A percentile compares a stretch with the other conserved stretches of the same genome.
Evolutionary conservation across 1,139 yeast genomes (phyloP).

Genomic region (Kodamaea ohmeri): DNA sequence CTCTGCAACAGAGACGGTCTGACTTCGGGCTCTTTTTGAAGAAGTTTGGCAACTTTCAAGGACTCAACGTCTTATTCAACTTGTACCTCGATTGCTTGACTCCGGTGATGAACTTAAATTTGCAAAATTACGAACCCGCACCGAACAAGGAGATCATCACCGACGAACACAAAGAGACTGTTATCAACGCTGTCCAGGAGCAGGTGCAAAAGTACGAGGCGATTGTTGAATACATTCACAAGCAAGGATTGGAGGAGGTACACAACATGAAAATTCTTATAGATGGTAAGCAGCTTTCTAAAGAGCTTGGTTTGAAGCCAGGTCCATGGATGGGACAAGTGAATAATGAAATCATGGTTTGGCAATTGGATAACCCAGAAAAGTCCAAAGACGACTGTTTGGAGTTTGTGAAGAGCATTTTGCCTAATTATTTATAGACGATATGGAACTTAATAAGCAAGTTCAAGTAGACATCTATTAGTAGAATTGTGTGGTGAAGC

Average conservation of each 20-base stretch:
- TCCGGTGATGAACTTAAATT: constrained; percentile 9
- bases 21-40: constrained; percentile 61
- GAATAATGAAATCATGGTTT: constrained; percentile 53
- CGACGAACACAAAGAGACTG: constrained; percentile 9
- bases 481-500: too few species aligned
- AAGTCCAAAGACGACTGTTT: constrained; percentile 54
- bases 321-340: constrained; percentile 81
- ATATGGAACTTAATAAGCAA: not conserved
- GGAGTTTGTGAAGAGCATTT: constrained; percentile 34
- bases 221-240: constrained; percentile 27
- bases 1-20: constrained; percentile 41
- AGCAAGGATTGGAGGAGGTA: constrained; percentile 37
- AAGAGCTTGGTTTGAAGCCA: constrained; percentile 55
- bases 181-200: constrained; percentile 6
- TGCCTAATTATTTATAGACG: constrained; percentile 14
- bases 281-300: constrained; percentile 67
- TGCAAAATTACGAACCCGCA: constrained; percentile 11
- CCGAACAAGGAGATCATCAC: constrained; percentile 13
- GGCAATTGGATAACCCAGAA: constrained; percentile 75
- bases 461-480: not conserved
- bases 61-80: constrained; percentile 36
- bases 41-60: constrained; percentile 51
- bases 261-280: constrained; percentile 51
- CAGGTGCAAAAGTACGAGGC: constrained; percentile 29
- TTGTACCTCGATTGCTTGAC: constrained; percentile 30